phyloP scores from a whole-genome alignment of 148 eudicot species.

The Diospyros kaki region DNA sequence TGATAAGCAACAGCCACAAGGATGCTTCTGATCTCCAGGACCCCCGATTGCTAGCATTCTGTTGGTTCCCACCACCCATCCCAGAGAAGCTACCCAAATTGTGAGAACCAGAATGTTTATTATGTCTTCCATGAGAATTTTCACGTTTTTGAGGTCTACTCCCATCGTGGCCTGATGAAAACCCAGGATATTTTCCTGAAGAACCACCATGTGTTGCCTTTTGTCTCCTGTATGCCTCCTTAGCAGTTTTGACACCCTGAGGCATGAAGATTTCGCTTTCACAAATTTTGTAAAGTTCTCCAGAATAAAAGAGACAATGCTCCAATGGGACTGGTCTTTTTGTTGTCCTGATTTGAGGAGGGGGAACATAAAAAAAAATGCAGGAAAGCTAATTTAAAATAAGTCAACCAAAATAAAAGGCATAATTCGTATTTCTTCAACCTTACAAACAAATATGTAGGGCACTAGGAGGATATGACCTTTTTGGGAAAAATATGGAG shows the following conservation, averaged over 20 bases:
- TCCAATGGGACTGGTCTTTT: slow-evolving; percentile 98
- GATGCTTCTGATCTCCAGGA: slow-evolving; percentile 81
- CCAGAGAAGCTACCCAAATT: slow-evolving; percentile 43
- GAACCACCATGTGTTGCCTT: slow-evolving; percentile 42
- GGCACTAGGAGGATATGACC: background rate
- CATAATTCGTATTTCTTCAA: background rate
- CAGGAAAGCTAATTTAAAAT: slow-evolving; percentile 2
- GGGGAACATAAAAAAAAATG: background rate
- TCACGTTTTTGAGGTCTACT: slow-evolving; percentile 56
- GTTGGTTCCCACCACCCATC: slow-evolving; percentile 40
- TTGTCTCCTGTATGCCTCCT: slow-evolving; percentile 74
- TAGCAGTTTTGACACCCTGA: slow-evolving; percentile 80
- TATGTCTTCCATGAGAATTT: slow-evolving; percentile 55
- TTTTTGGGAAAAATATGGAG: background rate
- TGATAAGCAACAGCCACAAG: slow-evolving; percentile 71
- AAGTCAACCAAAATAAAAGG: slow-evolving; percentile 6
- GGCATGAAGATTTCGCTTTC: slow-evolving; percentile 62
- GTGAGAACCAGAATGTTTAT: slow-evolving; percentile 70
- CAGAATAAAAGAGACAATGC: slow-evolving; percentile 86
- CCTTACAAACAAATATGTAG: background rate
- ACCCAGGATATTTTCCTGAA: slow-evolving; percentile 39
- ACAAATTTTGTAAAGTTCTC: slow-evolving; percentile 86
- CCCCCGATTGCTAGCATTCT: slow-evolving; percentile 41
- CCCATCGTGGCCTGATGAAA: slow-evolving; percentile 52
- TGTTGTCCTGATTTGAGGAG: slow-evolving; percentile 65